These are phyloP conservation scores for Verticillium tricorpus DNA, from an alignment of 2,329 filamentous ascomycete genomes.

Conservation along the genomic window DNA sequence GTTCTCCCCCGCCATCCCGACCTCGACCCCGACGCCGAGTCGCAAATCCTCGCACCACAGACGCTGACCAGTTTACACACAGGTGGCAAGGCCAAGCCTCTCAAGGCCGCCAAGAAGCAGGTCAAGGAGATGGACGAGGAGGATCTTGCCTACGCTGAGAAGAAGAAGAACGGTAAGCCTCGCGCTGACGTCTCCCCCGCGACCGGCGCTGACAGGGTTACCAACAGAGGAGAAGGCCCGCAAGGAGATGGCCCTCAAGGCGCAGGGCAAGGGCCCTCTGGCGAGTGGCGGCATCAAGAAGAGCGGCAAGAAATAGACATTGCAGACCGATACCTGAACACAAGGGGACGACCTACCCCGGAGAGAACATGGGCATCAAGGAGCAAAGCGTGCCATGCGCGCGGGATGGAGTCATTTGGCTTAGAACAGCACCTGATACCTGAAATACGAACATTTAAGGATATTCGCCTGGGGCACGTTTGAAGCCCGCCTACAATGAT, in stretches of 20 bases:
- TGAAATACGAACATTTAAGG: not conserved
- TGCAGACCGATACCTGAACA: not conserved
- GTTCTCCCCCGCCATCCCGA: not conserved
- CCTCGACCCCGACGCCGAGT: not conserved
- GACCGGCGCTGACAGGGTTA: not conserved
- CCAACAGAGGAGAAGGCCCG: conserved; percentile 73
- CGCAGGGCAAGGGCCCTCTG: conserved; percentile 82
- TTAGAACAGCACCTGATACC: not conserved
- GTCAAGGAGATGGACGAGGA: conserved; percentile 82
- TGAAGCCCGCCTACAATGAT: too few species aligned
- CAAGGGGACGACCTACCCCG: not conserved
- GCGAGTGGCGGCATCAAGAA: conserved; percentile 95
- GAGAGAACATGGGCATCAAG: not conserved
- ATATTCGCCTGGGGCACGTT: not conserved
- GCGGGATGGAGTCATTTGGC: not conserved
- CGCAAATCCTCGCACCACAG: not conserved
- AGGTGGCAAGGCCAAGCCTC: conserved; percentile 80
- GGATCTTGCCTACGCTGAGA: conserved; percentile 75
- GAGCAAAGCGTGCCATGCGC: not conserved
- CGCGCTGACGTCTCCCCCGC: not conserved
- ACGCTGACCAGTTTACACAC: conserved; percentile 25
- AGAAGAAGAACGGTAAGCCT: conserved; percentile 73
- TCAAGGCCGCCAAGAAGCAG: conserved; percentile 86
- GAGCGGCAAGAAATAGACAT: conserved; percentile 84
- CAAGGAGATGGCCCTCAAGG: conserved; percentile 78